Percentiles rank a stretch among this genome's conserved stretches.
These are phyloP conservation scores for Chytriomyces sp. DNA, from an alignment of 192 early-diverging fungal species.

Conservation along the genomic window DNA sequence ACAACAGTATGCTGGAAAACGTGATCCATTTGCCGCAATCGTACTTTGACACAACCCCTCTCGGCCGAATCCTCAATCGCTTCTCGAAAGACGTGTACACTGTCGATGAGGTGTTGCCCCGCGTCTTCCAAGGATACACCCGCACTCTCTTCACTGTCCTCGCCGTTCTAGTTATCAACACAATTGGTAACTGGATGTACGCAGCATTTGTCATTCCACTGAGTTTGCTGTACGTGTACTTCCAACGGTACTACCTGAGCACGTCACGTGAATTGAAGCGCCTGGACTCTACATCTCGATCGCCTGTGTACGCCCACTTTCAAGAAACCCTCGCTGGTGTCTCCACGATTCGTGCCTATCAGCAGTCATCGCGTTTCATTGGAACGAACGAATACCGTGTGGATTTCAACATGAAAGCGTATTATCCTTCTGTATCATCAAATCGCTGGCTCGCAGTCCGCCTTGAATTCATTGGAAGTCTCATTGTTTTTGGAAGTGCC, in stretches of 20 bases:
- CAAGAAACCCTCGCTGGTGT: constrained; percentile 64
- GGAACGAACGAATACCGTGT: constrained; percentile 70
- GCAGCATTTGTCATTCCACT: constrained; percentile 57
- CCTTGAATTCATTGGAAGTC: constrained; percentile 78
- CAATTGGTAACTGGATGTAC: constrained; percentile 53
- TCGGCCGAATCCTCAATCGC: constrained; percentile 86
- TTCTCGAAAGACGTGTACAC: constrained; percentile 87
- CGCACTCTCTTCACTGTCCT: constrained; percentile 57
- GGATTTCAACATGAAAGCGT: constrained; percentile 80
- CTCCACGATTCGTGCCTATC: constrained; percentile 65
- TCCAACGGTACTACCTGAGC: constrained; percentile 58
- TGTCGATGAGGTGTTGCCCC: constrained; percentile 70
- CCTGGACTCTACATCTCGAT: constrained; percentile 59
- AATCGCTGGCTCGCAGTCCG: constrained; percentile 70
- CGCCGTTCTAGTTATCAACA: constrained; percentile 56
- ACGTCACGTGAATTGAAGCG: constrained; percentile 67
- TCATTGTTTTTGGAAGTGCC: constrained; percentile 80
- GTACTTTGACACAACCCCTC: constrained; percentile 80
- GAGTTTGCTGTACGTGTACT: constrained; percentile 53
- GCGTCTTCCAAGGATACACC: constrained; percentile 58
- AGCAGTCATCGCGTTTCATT: constrained; percentile 65
- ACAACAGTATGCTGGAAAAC: constrained; percentile 77
- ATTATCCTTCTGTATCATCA: constrained; percentile 71
- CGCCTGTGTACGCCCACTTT: constrained; percentile 63
- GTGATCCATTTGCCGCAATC: constrained; percentile 75